Conservation (phyloP, 345 rosid genomes). For the Eucalyptus curtisii region DNA sequence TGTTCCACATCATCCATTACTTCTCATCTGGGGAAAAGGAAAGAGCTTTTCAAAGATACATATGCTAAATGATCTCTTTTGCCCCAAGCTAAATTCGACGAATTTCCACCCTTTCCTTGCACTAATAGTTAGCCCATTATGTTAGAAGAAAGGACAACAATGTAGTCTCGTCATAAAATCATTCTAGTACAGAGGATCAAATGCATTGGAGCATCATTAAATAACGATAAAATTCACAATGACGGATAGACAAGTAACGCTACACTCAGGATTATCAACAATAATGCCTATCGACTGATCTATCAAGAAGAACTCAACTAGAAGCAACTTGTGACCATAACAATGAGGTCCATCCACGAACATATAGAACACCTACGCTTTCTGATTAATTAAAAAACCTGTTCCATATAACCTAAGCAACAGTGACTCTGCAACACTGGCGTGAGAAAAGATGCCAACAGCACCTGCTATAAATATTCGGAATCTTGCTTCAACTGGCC, state of each 20-base stretch:
- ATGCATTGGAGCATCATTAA: neutral
- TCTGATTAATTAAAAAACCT: neutral
- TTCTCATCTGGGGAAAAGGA: neutral
- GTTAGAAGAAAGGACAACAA: neutral
- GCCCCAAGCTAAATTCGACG: neutral
- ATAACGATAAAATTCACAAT: neutral
- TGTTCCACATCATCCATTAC: neutral
- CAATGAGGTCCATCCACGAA: neutral
- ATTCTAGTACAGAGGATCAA: neutral
- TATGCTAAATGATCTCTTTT: neutral
- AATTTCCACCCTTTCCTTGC: neutral
- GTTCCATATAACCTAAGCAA: neutral
- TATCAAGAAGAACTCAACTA: neutral
- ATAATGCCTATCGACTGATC: neutral
- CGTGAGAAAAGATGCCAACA: neutral
- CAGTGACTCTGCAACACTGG: neutral
- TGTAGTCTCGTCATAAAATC: neutral
- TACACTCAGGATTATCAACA: neutral
- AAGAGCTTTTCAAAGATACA: neutral
- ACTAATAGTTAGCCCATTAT: neutral
- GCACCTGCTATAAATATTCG: neutral
- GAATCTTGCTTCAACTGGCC: neutral
- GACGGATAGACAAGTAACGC: neutral
- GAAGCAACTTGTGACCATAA: neutral
- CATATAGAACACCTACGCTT: neutral